Evolutionary conservation across 2,329 filamentous ascomycete species (phyloP).

Genomic region (Fusarium solani-melongenae): DNA sequence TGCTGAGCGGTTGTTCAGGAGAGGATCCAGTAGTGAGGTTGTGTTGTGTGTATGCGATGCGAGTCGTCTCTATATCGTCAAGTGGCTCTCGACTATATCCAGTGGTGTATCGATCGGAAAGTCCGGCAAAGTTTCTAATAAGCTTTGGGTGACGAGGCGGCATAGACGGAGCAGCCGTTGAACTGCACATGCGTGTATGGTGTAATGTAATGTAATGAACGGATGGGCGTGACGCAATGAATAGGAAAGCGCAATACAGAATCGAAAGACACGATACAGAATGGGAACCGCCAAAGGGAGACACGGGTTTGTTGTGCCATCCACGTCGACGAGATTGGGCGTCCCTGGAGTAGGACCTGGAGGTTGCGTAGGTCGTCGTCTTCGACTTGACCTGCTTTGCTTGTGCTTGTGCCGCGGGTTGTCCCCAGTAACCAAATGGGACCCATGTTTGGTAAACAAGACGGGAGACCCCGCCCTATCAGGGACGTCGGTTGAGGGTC

Average conservation of each 20-base stretch:
- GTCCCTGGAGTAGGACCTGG: constrained; percentile 29
- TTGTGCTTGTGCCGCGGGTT: constrained; percentile 25
- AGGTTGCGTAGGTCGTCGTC: constrained; percentile 24
- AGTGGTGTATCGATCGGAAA: constrained; percentile 8
- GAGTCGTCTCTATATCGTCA: constrained; percentile 1
- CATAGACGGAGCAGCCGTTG: constrained; percentile 32
- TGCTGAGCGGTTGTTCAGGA: constrained; percentile 39
- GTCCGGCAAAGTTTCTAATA: constrained; percentile 18
- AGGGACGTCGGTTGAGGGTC: constrained; percentile 15
- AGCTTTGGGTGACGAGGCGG: constrained; percentile 17
- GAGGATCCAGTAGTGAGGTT: constrained; percentile 4
- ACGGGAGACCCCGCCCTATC: constrained; percentile 35
- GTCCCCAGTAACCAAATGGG: constrained; percentile 38
- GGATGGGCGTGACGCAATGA: not conserved
- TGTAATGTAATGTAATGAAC: not conserved
- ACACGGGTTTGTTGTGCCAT: constrained; percentile 28
- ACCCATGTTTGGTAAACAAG: constrained; percentile 42
- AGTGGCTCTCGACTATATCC: not conserved
- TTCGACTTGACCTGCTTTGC: constrained; percentile 10
- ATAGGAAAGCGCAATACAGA: not conserved
- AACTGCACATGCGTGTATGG: constrained; percentile 26
- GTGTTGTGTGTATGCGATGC: not conserved
- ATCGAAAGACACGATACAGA: constrained; percentile 1
- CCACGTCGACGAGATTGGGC: constrained; percentile 9
- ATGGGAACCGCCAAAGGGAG: constrained; percentile 10